A percentile compares a stretch with the other conserved stretches of the same genome.
These are phyloP conservation scores for Cercophora samala DNA, from an alignment of 495 filamentous ascomycete genomes.

Conservation along the genomic window DNA sequence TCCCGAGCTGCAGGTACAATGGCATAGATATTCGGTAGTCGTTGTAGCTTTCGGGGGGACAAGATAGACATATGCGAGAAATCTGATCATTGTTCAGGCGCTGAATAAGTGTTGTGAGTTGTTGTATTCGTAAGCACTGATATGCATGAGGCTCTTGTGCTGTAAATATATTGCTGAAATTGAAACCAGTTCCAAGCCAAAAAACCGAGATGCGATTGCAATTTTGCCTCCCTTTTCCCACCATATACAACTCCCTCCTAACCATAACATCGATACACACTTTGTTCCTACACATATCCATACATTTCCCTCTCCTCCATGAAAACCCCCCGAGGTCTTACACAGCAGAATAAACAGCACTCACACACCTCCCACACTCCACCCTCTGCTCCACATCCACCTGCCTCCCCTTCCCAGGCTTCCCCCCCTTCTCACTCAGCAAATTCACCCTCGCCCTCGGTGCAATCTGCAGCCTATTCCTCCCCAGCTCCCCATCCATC, in stretches of 20 bases:
- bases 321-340: conserved; percentile 21
- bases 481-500: conserved; percentile 45
- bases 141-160: too few species aligned
- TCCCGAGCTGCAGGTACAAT: background rate
- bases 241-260: background rate
- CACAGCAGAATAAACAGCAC: conserved; percentile 63
- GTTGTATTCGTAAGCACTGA: too few species aligned
- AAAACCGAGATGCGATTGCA: background rate
- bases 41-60: too few species aligned
- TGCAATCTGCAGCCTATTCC: conserved; percentile 81
- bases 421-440: conserved; percentile 43
- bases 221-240: background rate
- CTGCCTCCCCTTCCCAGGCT: conserved; percentile 60
- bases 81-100: too few species aligned
- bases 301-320: background rate
- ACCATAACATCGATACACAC: background rate
- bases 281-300: background rate
- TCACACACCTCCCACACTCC: conserved; percentile 75
- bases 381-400: conserved; percentile 82
- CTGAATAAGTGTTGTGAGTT: too few species aligned
- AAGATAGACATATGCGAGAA: too few species aligned
- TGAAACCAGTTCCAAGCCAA: background rate
- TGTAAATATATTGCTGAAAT: background rate
- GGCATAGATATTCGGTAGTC: background rate
- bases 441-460: conserved; percentile 60